These are phyloP conservation scores for Tetrastigma voinierianum DNA, from an alignment of 164 flowering plant genomes.

Conservation along the genomic window DNA sequence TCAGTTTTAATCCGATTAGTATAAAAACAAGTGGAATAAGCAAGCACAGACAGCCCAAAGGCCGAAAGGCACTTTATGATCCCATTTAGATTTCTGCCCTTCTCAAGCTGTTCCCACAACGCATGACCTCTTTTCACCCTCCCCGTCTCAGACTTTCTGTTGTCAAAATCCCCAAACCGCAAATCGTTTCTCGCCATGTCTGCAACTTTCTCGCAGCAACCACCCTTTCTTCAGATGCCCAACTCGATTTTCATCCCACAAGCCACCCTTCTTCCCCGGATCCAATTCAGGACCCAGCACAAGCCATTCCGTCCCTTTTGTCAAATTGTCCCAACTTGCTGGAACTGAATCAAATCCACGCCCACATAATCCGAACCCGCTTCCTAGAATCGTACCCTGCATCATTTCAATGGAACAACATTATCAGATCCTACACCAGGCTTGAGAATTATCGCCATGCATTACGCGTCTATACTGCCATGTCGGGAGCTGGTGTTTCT, in stretches of 20 bases:
- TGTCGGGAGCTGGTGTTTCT: slow-evolving; percentile 42
- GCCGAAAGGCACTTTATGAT: too few species aligned
- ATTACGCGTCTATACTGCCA: slow-evolving; percentile 28
- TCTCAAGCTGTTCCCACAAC: too few species aligned
- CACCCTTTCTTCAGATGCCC: not conserved
- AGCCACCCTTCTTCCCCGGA: not conserved
- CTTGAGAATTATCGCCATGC: slow-evolving; percentile 35
- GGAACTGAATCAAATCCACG: slow-evolving; percentile 33
- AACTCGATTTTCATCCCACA: not conserved
- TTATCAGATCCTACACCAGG: slow-evolving; percentile 47
- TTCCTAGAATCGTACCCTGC: slow-evolving; percentile 18
- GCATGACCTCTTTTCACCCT: too few species aligned
- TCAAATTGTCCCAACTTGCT: slow-evolving; percentile 33
- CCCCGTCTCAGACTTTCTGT: slow-evolving; percentile 3
- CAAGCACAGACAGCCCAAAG: too few species aligned
- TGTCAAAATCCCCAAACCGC: slow-evolving; percentile 1
- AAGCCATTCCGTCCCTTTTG: slow-evolving; percentile 25
- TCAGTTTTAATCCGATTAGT: too few species aligned
- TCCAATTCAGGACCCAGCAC: slow-evolving; percentile 13
- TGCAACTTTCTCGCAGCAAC: slow-evolving; percentile 6
- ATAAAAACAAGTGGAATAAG: too few species aligned
- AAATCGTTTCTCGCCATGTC: slow-evolving; percentile 7
- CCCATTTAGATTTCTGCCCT: too few species aligned
- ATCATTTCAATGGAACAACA: slow-evolving; percentile 58
- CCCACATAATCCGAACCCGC: slow-evolving; percentile 38